Evolutionary conservation across 305 asterid species (phyloP).

Genomic region (Solanum hybrid): DNA sequence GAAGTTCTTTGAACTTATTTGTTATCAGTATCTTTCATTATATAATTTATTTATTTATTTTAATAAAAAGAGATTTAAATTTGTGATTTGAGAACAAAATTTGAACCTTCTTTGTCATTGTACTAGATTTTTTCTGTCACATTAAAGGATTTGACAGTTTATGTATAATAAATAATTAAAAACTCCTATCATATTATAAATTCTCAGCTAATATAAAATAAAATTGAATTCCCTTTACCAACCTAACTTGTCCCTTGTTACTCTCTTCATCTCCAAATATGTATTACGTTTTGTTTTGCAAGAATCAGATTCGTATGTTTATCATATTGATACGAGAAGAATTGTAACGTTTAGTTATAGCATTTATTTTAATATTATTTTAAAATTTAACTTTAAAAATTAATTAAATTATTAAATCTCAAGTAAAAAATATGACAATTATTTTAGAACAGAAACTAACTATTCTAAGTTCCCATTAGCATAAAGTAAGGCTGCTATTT

Average conservation of each 20-base stretch:
- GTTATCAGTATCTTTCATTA: not conserved
- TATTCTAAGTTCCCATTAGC: not conserved
- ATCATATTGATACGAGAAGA: not conserved
- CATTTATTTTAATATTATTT: not conserved
- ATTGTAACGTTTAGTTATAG: not conserved
- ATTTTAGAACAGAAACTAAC: not conserved
- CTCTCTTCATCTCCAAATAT: not conserved
- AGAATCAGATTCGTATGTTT: not conserved
- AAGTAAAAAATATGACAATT: not conserved
- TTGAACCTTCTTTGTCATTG: not conserved
- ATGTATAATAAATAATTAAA: not conserved
- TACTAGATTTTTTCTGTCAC: not conserved
- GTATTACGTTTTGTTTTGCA: not conserved
- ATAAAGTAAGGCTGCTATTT: not conserved
- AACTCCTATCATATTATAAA: not conserved
- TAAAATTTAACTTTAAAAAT: not conserved
- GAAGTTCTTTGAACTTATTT: not conserved
- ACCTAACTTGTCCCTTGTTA: not conserved
- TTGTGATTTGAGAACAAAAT: not conserved
- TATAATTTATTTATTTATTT: not conserved
- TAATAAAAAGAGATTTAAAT: not conserved
- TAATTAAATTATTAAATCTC: not conserved
- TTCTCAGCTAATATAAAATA: not conserved
- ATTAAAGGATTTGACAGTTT: not conserved
- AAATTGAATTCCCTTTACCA: not conserved